Base-by-base conservation (phyloP, 108 stramenopile genomes). In the Fragilariopsis cylindrus region DNA sequence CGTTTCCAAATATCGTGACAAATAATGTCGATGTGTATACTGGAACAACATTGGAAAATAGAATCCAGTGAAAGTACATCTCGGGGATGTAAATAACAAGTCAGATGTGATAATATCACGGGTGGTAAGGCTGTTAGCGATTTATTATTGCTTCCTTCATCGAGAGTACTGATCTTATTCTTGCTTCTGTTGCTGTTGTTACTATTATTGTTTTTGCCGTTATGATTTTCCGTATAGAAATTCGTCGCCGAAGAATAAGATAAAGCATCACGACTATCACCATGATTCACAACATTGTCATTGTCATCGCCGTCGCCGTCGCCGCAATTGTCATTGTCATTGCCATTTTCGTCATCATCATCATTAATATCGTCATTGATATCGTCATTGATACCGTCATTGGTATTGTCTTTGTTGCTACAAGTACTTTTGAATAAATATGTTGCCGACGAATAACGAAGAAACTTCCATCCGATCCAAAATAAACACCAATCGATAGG, bases 1-100 rank as follows among this genome's bases (percentile, higher is more conserved):
- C 52, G 21, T 57, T 83, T 83, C 85, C 85, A 86, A 69, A 86
- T 40, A 15, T 63, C 62, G 15, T 43, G 44, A 12, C 21, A n/a
- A 63, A 63, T 45, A n/a, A 12, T 44, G 5, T 43, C 8, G 43
- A 12, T 8, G 15, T 63, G 62, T 13, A 52, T 9, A 44, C 3
- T 3, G 7, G 15, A 44, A n/a, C 57, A n/a, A 1, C 43, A 63
- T 44, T 44, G 62, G 15, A 63, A 3, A 4, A 45, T 46, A 11
- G 13, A n/a, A 41, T 63, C 62, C 7, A 63, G 62, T 42, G 42
- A 21, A 3, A 45, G 8, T n/a, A 63, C 43, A 12, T 63, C 62
- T 63, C 43, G 42, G 13, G 43, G 11, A 11, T 63, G 42, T 44
- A 63, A 63, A 13, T 45, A 63, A 63, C 62, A 63, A 63, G 43